phyloP scores from a whole-genome alignment of 805 yeast genomes.

The Ogataea siamensis region DNA sequence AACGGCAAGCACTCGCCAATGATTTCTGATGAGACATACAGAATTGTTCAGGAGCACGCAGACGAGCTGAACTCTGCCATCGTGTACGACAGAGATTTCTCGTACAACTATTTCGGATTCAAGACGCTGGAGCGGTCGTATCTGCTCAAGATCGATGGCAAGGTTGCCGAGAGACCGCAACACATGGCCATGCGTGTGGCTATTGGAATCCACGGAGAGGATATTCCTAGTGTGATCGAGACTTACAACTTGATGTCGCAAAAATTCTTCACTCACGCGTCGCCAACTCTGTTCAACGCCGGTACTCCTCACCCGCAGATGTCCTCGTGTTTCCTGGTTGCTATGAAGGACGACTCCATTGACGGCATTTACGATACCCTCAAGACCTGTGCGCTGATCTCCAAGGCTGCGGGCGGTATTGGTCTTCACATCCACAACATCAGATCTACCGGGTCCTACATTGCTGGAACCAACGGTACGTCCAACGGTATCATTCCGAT shows the following conservation, averaged over 20 bases:
- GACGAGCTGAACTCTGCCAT: slow-evolving; percentile 72
- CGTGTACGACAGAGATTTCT: slow-evolving; percentile 64
- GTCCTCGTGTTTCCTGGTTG: slow-evolving; percentile 63
- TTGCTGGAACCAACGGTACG: slow-evolving; percentile 62
- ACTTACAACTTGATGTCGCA: slow-evolving; percentile 59
- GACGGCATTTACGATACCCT: slow-evolving; percentile 63
- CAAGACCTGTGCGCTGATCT: slow-evolving; percentile 59
- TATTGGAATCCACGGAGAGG: slow-evolving; percentile 57
- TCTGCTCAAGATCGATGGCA: slow-evolving; percentile 51
- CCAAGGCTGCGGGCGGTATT: slow-evolving; percentile 63
- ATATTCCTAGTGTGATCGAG: slow-evolving; percentile 51
- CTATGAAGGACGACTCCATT: slow-evolving; percentile 62
- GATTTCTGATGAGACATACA: slow-evolving; percentile 64
- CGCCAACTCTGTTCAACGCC: slow-evolving; percentile 61
- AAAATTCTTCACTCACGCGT: slow-evolving; percentile 58
- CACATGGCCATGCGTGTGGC: slow-evolving; percentile 62
- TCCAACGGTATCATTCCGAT: slow-evolving; percentile 62
- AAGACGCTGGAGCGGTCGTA: slow-evolving; percentile 61
- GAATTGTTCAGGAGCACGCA: slow-evolving; percentile 60
- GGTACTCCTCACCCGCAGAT: slow-evolving; percentile 60
- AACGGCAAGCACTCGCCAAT: slow-evolving; percentile 65
- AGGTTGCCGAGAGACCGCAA: slow-evolving; percentile 62
- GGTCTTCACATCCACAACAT: slow-evolving; percentile 62
- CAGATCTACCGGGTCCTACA: slow-evolving; percentile 57
- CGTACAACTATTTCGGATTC: slow-evolving; percentile 59